Percentiles rank a stretch among this genome's conserved stretches.
phyloP scores from a whole-genome alignment of 495 filamentous ascomycete species.

The Hypoxylon subgilvum region DNA sequence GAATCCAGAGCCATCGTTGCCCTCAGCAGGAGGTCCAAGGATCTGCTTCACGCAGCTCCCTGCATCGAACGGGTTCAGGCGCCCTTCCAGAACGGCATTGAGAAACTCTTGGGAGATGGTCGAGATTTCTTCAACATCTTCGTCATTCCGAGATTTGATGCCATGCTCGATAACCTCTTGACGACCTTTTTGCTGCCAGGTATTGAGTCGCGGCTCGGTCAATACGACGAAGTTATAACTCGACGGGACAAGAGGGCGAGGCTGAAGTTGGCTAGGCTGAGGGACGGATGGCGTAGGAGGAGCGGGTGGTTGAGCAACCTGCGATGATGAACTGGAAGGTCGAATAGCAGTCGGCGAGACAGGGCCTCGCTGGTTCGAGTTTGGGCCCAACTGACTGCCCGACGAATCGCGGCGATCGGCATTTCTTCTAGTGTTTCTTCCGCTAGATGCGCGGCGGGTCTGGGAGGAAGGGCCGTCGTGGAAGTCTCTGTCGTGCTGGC shows the following conservation, averaged over 20 bases:
- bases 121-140: conserved; percentile 69
- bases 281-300: conserved; percentile 36
- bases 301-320: conserved; percentile 35
- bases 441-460: conserved; percentile 45
- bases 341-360: conserved; percentile 48
- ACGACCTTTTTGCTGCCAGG: conserved; percentile 56
- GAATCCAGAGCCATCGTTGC: conserved; percentile 48
- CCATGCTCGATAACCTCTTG: conserved; percentile 59
- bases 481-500: conserved; percentile 57
- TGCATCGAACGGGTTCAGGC: conserved; percentile 68
- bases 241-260: conserved; percentile 40
- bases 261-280: conserved; percentile 24
- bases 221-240: conserved; percentile 57
- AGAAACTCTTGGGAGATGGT: conserved; percentile 86
- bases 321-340: conserved; percentile 54
- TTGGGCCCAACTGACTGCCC: conserved; percentile 28
- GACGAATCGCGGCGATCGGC: conserved; percentile 54
- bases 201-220: conserved; percentile 53
- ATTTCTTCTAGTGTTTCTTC: conserved; percentile 46
- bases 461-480: conserved; percentile 41
- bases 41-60: conserved; percentile 78
- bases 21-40: conserved; percentile 60
- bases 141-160: conserved; percentile 63
- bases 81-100: conserved; percentile 70
- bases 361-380: conserved; percentile 37